phyloP scores from a whole-genome alignment of 2,329 filamentous ascomycete species.

The Penicillium italicum region DNA sequence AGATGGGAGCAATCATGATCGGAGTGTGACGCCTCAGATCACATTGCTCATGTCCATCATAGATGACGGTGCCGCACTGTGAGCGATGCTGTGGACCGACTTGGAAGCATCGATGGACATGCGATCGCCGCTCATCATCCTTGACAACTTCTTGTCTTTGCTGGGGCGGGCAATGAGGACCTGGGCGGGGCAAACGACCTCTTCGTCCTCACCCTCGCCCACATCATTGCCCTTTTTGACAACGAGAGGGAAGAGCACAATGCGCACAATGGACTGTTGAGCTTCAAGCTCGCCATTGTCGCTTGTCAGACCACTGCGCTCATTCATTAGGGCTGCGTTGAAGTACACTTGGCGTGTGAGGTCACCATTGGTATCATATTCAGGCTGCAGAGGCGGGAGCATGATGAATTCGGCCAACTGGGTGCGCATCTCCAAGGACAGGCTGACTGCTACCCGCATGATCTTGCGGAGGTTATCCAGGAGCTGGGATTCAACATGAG shows the following conservation, averaged over 20 bases:
- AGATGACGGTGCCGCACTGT: slow-evolving; percentile 42
- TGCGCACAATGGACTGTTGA: slow-evolving; percentile 72
- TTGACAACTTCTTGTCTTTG: slow-evolving; percentile 43
- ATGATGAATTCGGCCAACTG: slow-evolving; percentile 98
- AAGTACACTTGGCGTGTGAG: slow-evolving; percentile 83
- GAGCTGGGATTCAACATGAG: slow-evolving; percentile 74
- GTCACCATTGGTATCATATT: slow-evolving; percentile 91
- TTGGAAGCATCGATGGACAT: slow-evolving; percentile 42
- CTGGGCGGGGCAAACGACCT: slow-evolving; percentile 91
- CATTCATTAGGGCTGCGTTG: slow-evolving; percentile 92
- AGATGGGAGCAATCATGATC: slow-evolving; percentile 16
- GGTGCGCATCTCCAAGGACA: slow-evolving; percentile 95
- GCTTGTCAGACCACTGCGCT: slow-evolving; percentile 67
- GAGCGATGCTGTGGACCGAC: slow-evolving; percentile 43
- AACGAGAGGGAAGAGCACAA: slow-evolving; percentile 93
- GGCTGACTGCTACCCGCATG: slow-evolving; percentile 79
- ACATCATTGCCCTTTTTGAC: slow-evolving; percentile 91
- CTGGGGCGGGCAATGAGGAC: slow-evolving; percentile 67
- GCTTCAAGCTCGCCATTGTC: slow-evolving; percentile 79
- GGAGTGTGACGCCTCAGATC: slow-evolving; percentile 45
- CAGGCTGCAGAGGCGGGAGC: slow-evolving; percentile 89
- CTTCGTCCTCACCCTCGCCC: slow-evolving; percentile 85
- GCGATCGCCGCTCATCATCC: slow-evolving; percentile 41
- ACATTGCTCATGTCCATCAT: slow-evolving; percentile 45
- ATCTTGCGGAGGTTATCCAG: slow-evolving; percentile 82